Evolutionary conservation across 177 flowering plant species (phyloP), one percentile per base, ranked within the genome.

Genomic region (Tripterygium wilfordii): DNA sequence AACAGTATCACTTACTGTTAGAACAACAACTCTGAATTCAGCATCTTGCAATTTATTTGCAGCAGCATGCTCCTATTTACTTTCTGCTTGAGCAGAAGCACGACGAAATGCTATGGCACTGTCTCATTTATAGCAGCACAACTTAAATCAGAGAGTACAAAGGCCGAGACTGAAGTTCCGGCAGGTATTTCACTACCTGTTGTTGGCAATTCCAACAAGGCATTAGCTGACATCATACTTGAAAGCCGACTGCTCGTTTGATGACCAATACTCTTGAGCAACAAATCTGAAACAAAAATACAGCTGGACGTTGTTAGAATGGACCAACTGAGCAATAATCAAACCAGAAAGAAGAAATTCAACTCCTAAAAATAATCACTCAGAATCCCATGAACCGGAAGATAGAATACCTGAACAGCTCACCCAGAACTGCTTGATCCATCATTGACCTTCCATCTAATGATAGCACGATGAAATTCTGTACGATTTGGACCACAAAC

Each of bases 1-100:
- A 64, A 86, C 96, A 44, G 96, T 86, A 57, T 88, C 96, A 67
- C 96, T 92, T 54, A 92, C 96, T 8, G 94, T 92, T 36, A 88
- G 88, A 66, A 92, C 58, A 38, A 87, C 96, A 38, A 83, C 91
- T 53, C 59, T 75, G 43, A 43, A 56, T 23, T 43, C 66, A 44
- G 65, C 54, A 43, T n/a, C n/a, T n/a, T 45, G 55, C 42, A 71
- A 62, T 8, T 51, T 54, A 57, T 43, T 43, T 14, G 5, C 50
- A 54, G 45, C 39, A 22, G 40, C 48, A 23, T 56, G 49, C 42
- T 45, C 20, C 8, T 41, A 42, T n/a, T 9, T 42, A 59, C 31
- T 61, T 44, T 21, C 53, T 45, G 43, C 49, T 24, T 8, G 10
- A 22, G 52, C 36, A 33, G 62, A 36, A 38, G 36, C 43, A 20